phyloP scores from a whole-genome alignment of 2,329 filamentous ascomycete genomes.

The Aureobasidium sp. region DNA sequence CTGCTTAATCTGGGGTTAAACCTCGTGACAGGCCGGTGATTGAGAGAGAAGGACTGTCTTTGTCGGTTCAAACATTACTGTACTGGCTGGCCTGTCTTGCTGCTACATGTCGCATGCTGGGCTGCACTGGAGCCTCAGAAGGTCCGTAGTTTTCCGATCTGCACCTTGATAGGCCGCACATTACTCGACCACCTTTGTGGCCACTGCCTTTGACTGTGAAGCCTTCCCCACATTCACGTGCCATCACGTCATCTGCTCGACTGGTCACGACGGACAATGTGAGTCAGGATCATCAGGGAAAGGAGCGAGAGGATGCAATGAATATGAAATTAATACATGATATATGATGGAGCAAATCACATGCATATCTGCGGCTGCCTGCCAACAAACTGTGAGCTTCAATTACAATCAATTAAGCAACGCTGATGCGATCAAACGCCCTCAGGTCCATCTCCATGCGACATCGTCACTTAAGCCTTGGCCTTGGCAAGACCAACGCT shows the following conservation, averaged over 20 bases:
- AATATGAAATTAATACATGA: not conserved
- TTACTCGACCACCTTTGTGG: conserved; percentile 5
- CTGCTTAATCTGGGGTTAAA: not conserved
- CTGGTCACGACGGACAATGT: not conserved
- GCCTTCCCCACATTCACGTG: conserved; percentile 8
- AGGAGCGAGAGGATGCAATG: not conserved
- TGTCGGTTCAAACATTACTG: not conserved
- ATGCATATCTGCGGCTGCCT: not conserved
- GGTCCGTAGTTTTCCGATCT: not conserved
- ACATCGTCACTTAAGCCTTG: conserved; percentile 40
- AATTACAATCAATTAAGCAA: conserved; percentile 3
- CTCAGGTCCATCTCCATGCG: not conserved
- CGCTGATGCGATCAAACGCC: conserved; percentile 1
- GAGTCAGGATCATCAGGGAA: not conserved
- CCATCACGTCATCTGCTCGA: not conserved
- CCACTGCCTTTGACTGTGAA: not conserved
- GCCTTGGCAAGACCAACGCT: conserved; percentile 84
- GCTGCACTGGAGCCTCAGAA: not conserved
- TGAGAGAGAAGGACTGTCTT: not conserved
- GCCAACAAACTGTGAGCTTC: not conserved
- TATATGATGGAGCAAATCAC: not conserved
- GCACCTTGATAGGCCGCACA: conserved; percentile 1
- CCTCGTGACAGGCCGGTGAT: not conserved
- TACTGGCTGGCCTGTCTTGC: not conserved
- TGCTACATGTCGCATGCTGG: not conserved